phyloP scores from a whole-genome alignment of 352 stramenopile genomes.

The Phytophthora aleatoria region DNA sequence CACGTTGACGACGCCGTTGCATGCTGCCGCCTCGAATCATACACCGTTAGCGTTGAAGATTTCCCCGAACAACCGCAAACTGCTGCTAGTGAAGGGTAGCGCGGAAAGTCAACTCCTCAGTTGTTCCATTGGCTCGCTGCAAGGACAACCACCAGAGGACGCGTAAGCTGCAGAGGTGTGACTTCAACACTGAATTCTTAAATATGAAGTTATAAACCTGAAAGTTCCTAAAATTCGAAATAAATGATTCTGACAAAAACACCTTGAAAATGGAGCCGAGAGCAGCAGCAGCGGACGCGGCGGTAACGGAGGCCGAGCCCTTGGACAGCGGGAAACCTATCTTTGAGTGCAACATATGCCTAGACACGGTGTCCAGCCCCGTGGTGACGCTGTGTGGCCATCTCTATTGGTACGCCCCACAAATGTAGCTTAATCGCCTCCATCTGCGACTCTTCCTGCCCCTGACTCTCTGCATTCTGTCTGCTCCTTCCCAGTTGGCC shows the following conservation, averaged over 20 bases:
- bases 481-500: slow-evolving; percentile 57
- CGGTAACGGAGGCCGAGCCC: slow-evolving; percentile 11
- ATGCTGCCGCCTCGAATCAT: slow-evolving; percentile 22
- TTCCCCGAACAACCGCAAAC: slow-evolving; percentile 59
- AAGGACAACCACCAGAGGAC: slow-evolving; percentile 29
- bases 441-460: slow-evolving; percentile 7
- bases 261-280: slow-evolving; percentile 16
- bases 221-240: slow-evolving; percentile 10
- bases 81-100: slow-evolving; percentile 38
- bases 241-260: background rate
- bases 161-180: background rate
- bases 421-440: background rate
- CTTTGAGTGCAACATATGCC: slow-evolving; percentile 92
- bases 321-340: slow-evolving; percentile 28
- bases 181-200: background rate
- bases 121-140: slow-evolving; percentile 49
- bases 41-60: slow-evolving; percentile 29
- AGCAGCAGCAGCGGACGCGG: slow-evolving; percentile 8
- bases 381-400: slow-evolving; percentile 91
- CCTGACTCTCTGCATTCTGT: slow-evolving; percentile 19
- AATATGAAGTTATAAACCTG: slow-evolving; percentile 7
- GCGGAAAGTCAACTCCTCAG: slow-evolving; percentile 34
- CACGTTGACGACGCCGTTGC: slow-evolving; percentile 41
- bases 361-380: slow-evolving; percentile 84
- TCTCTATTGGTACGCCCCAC: slow-evolving; percentile 79